phyloP scores from a whole-genome alignment of 1,139 yeast species.

The Kluyveromyces sp. region DNA sequence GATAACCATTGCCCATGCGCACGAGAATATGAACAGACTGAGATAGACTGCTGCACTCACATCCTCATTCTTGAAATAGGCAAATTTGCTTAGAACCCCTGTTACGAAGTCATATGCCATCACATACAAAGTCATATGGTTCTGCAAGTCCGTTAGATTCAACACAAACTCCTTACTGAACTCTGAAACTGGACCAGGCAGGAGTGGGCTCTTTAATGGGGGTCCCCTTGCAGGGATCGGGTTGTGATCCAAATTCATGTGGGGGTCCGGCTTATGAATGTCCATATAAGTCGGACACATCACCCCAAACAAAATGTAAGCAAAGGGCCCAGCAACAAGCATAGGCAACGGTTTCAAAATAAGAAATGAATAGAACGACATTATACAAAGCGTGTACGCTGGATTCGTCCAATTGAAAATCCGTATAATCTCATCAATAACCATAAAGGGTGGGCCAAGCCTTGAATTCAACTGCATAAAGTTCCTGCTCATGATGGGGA shows the following conservation, averaged over 20 bases:
- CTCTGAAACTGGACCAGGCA: constrained; percentile 74
- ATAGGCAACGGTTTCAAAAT: constrained; percentile 57
- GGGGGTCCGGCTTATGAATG: constrained; percentile 31
- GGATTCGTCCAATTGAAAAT: constrained; percentile 62
- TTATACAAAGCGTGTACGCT: constrained; percentile 50
- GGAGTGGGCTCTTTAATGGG: constrained; percentile 38
- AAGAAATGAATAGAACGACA: constrained; percentile 48
- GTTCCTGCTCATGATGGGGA: constrained; percentile 63
- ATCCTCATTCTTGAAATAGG: constrained; percentile 60
- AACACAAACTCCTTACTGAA: constrained; percentile 69
- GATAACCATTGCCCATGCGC: constrained; percentile 32
- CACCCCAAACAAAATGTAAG: constrained; percentile 45
- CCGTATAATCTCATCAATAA: constrained; percentile 47
- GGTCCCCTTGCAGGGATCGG: constrained; percentile 53
- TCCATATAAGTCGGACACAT: constrained; percentile 64
- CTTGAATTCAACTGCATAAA: constrained; percentile 60
- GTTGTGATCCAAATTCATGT: constrained; percentile 32
- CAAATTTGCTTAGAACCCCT: constrained; percentile 46
- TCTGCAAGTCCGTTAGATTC: constrained; percentile 78
- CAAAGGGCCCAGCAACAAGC: constrained; percentile 44
- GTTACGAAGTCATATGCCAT: constrained; percentile 51
- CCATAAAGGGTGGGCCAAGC: constrained; percentile 49
- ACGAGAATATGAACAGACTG: constrained; percentile 28
- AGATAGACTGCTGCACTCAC: constrained; percentile 50
- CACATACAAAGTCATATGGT: constrained; percentile 67